Base-by-base conservation (phyloP, 306 rosid species). In the Oxytropis ochrocephala region DNA sequence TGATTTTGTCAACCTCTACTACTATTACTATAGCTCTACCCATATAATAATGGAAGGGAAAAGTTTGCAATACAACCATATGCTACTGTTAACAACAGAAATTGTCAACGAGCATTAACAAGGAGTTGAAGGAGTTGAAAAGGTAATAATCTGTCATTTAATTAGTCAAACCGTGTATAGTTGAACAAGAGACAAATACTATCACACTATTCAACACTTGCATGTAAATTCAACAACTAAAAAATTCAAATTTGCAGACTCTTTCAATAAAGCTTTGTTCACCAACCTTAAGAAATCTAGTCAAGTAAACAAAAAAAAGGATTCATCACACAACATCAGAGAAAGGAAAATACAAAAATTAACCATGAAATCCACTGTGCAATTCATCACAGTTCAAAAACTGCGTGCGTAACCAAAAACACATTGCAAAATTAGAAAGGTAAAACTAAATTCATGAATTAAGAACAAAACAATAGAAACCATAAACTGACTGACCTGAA, bases 401-500 rank as follows among this genome's bases (percentile, higher is more conserved):
- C 47, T 62, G 64, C 13, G 55, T 41, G 59, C 58, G 16, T 0
- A 35, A 57, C 1, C 51, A 50, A 62, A 51, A 62, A 11, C 14
- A 24, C 16, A 75, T 13, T 24, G 27, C 38, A 66, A 63, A 63
- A 44, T 13, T 24, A 44, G 59, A 30, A 58, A 4, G 30, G n/a
- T 11, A 33, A 30, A 57, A 13, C 11, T 0, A 30, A 14, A 5
- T 9, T 11, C 17, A 51, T 43, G 29, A 54, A 62, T 41, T 11
- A 41, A 1, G 42, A 49, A 70, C 17, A 41, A 44, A 7, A 5
- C 5, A 60, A 5, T 32, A 54, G 38, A 54, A 54, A 53, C 33
- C 10, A 24, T 24, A 24, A 24, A 24, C 29, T 24, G 76, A 73
- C 36, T 57, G 27, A 91, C 97, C 97, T 82, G 75, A 92, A 92